Evolutionary conservation across 1,139 yeast species (phyloP).

Genomic region (Debaryomycetaceae sp.): DNA sequence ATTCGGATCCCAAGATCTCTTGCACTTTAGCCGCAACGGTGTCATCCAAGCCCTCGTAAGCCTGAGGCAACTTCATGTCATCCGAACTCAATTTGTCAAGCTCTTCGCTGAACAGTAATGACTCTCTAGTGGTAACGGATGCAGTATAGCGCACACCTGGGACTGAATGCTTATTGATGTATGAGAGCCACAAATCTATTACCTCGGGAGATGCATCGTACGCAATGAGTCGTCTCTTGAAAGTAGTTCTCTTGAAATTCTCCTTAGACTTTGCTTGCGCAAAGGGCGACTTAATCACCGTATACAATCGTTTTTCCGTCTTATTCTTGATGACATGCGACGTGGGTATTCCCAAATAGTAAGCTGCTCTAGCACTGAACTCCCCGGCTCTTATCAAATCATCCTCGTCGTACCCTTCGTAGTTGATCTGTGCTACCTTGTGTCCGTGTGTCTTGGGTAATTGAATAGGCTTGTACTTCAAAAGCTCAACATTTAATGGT

Average conservation of each 20-base stretch:
- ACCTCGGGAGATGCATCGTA: conserved; percentile 87
- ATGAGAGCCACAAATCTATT: conserved; percentile 78
- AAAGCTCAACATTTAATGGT: conserved; percentile 80
- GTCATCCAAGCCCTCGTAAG: conserved; percentile 43
- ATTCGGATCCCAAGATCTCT: conserved; percentile 56
- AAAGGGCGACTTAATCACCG: conserved; percentile 90
- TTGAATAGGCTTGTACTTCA: conserved; percentile 77
- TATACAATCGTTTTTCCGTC: conserved; percentile 76
- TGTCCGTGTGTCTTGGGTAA: conserved; percentile 69
- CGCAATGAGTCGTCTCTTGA: conserved; percentile 66
- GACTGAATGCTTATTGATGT: conserved; percentile 71
- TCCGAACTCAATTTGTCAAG: conserved; percentile 26
- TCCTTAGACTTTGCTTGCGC: conserved; percentile 94
- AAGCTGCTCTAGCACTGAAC: conserved; percentile 88
- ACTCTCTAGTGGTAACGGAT: conserved; percentile 59
- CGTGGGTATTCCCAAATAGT: conserved; percentile 84
- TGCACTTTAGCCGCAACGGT: conserved; percentile 71
- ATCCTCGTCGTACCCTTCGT: conserved; percentile 70
- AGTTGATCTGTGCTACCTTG: conserved; percentile 64
- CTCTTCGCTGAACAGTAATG: conserved; percentile 36
- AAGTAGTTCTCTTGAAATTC: conserved; percentile 87
- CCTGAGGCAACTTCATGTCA: conserved; percentile 32
- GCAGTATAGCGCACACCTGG: conserved; percentile 85
- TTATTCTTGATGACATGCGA: conserved; percentile 52
- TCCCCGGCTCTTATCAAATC: conserved; percentile 76